phyloP scores from a whole-genome alignment of 2,329 filamentous ascomycete species.

The Alternaria ethzedia region DNA sequence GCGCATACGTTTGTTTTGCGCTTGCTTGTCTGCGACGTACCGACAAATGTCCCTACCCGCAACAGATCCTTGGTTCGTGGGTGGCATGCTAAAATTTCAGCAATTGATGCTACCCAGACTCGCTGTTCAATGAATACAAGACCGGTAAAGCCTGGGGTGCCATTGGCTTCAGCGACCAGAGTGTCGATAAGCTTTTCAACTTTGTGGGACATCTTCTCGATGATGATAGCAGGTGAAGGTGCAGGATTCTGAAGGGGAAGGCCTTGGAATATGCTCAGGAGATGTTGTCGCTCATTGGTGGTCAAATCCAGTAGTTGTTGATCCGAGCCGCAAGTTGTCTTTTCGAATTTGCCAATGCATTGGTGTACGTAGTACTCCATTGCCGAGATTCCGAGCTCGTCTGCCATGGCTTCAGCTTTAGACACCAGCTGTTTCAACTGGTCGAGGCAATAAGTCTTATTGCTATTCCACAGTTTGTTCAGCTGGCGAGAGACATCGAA shows the following conservation, averaged over 20 bases:
- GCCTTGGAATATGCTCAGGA: slow-evolving; percentile 32
- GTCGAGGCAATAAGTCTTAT: slow-evolving; percentile 50
- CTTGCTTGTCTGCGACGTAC: slow-evolving; percentile 52
- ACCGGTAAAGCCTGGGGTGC: slow-evolving; percentile 43
- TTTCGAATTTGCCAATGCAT: slow-evolving; percentile 42
- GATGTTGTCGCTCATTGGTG: slow-evolving; percentile 43
- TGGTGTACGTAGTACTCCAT: slow-evolving; percentile 50
- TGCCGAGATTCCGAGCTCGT: slow-evolving; percentile 48
- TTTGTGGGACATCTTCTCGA: slow-evolving; percentile 42
- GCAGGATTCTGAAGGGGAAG: slow-evolving; percentile 14
- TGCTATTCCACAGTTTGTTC: slow-evolving; percentile 32
- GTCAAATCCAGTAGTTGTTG: slow-evolving; percentile 39
- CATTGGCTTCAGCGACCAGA: slow-evolving; percentile 41
- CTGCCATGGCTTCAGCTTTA: slow-evolving; percentile 41
- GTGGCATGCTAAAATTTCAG: slow-evolving; percentile 45
- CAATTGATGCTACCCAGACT: slow-evolving; percentile 52
- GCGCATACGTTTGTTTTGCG: slow-evolving; percentile 58
- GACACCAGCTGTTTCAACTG: slow-evolving; percentile 45
- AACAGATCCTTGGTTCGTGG: slow-evolving; percentile 43
- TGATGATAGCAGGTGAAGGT: slow-evolving; percentile 9
- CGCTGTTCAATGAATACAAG: slow-evolving; percentile 57
- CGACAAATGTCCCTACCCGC: slow-evolving; percentile 60
- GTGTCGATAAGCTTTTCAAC: slow-evolving; percentile 46
- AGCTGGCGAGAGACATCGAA: slow-evolving; percentile 33
- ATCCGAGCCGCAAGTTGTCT: slow-evolving; percentile 19